phyloP scores from a whole-genome alignment of 768 basidiomycete genomes.

The Hypholoma fasciculare region DNA sequence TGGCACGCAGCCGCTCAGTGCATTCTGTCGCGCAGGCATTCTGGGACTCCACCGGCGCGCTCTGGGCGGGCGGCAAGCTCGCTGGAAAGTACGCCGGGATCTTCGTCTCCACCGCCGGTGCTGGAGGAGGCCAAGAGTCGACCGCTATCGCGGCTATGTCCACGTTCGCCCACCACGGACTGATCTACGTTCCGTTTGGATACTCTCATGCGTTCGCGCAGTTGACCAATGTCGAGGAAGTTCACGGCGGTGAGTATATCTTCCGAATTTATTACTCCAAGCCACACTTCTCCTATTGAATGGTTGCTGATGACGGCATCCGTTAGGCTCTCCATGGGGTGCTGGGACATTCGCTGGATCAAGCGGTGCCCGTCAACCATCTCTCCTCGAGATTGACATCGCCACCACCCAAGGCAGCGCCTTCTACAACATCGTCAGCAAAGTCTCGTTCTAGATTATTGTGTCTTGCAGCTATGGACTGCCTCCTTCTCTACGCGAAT shows the following conservation, averaged over 20 bases:
- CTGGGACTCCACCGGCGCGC: conserved; percentile 74
- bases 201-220: conserved; percentile 28
- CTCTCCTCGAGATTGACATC: conserved; percentile 51
- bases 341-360: conserved; percentile 61
- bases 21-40: conserved; percentile 48
- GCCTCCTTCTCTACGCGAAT: too few relatives aligned
- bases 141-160: conserved; percentile 48
- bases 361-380: conserved; percentile 51
- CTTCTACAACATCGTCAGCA: conserved; percentile 53
- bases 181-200: conserved; percentile 39
- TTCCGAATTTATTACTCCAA: not conserved
- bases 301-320: not conserved
- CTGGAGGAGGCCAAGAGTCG: conserved; percentile 68
- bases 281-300: too few relatives aligned
- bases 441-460: conserved; percentile 13
- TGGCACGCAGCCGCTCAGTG: not conserved
- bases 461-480: too few relatives aligned
- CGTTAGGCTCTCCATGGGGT: conserved; percentile 72
- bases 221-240: conserved; percentile 45
- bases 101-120: conserved; percentile 69
- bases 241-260: conserved; percentile 57
- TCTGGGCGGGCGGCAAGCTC: conserved; percentile 59
- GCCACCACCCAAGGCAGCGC: conserved; percentile 52
- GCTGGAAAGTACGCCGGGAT: conserved; percentile 68
- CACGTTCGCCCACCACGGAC: conserved; percentile 65